These are phyloP conservation scores for Coemansia sp. DNA, from an alignment of 192 early-diverging fungal species.

Conservation along the genomic window DNA sequence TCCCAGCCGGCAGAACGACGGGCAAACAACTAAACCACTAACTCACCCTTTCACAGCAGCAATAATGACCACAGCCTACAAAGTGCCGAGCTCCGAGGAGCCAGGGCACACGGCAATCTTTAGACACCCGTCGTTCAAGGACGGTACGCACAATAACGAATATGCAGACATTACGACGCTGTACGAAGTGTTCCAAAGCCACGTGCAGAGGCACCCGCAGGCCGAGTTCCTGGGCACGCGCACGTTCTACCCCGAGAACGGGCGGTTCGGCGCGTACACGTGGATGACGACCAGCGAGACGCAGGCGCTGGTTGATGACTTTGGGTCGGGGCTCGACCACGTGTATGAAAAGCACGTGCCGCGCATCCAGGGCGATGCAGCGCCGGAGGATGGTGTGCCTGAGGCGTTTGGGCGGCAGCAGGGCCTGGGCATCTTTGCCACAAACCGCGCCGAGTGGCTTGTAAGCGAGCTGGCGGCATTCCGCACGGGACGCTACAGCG, in stretches of 20 bases:
- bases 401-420: constrained; percentile 16
- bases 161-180: not conserved
- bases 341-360: not conserved
- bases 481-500: constrained; percentile 58
- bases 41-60: not conserved
- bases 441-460: constrained; percentile 72
- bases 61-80: not conserved
- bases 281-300: constrained; percentile 1
- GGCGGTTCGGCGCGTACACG: not conserved
- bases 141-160: constrained; percentile 4
- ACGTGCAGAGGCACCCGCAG: not conserved
- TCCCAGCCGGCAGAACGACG: too few relatives aligned
- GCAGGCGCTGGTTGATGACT: not conserved
- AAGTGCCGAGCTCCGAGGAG: constrained; percentile 1
- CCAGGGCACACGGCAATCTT: constrained; percentile 2
- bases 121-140: constrained; percentile 1
- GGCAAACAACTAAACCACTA: not conserved
- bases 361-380: not conserved
- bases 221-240: constrained; percentile 1
- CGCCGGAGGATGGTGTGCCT: not conserved
- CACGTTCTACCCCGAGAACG: not conserved
- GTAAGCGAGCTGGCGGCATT: constrained; percentile 61
- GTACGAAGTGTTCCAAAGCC: constrained; percentile 5
- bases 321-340: not conserved
- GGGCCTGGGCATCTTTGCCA: constrained; percentile 62